phyloP scores from a whole-genome alignment of 2,329 filamentous ascomycete species.

The Aureobasidium subglaciale region DNA sequence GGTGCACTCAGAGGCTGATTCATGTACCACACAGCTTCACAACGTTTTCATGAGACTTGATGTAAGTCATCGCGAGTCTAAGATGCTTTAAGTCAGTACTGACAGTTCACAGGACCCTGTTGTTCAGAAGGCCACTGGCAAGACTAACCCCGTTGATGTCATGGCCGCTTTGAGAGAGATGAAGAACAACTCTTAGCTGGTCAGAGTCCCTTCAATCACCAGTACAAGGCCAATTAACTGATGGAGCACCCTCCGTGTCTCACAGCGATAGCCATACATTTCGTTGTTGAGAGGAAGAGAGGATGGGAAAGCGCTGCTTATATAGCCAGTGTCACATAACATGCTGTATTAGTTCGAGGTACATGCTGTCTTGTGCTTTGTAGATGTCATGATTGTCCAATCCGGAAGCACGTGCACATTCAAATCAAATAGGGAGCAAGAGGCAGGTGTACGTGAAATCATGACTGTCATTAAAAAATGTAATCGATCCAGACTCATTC shows the following conservation, averaged over 20 bases:
- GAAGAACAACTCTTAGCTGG: slow-evolving; percentile 64
- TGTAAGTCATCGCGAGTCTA: slow-evolving; percentile 41
- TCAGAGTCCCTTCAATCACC: too few species aligned
- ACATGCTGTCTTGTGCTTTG: too few species aligned
- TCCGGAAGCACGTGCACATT: too few species aligned
- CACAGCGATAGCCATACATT: too few species aligned
- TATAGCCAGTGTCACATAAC: too few species aligned
- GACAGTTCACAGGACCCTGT: slow-evolving; percentile 57
- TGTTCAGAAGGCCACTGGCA: slow-evolving; percentile 76
- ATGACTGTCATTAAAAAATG: background rate
- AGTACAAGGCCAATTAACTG: too few species aligned
- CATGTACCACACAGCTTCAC: slow-evolving; percentile 40
- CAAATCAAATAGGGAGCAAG: too few species aligned
- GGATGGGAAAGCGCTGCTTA: too few species aligned
- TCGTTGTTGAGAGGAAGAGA: too few species aligned
- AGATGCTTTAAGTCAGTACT: background rate
- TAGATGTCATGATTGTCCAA: too few species aligned
- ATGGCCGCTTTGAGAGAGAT: slow-evolving; percentile 81
- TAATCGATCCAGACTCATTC: background rate
- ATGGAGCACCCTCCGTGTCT: too few species aligned
- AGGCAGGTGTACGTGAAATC: background rate
- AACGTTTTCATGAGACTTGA: slow-evolving; percentile 94
- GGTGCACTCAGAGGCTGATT: background rate
- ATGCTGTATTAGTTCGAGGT: too few species aligned
- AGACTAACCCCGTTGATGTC: slow-evolving; percentile 71